phyloP scores from a whole-genome alignment of 2,329 filamentous ascomycete genomes.

The Plectosphaerella sp. region DNA sequence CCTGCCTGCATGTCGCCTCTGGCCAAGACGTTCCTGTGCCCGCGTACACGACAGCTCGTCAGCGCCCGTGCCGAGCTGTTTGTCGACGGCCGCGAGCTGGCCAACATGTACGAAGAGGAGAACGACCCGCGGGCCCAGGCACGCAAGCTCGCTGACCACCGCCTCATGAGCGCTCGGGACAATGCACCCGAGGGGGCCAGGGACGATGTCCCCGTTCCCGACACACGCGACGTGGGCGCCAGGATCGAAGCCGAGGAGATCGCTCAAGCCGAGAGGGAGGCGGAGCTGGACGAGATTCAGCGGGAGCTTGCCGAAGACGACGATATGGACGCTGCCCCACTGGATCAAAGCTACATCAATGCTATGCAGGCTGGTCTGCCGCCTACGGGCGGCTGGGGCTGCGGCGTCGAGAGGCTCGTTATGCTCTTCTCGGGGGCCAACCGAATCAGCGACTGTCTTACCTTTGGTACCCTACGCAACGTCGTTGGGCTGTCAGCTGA shows the following conservation, averaged over 20 bases:
- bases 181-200: background rate
- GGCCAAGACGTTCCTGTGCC: constrained; percentile 77
- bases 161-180: constrained; percentile 25
- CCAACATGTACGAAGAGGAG: constrained; percentile 98
- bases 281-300: constrained; percentile 20
- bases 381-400: constrained; percentile 96
- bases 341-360: constrained; percentile 78
- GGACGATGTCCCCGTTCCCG: background rate
- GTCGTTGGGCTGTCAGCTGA: constrained; percentile 48
- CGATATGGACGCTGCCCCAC: constrained; percentile 39
- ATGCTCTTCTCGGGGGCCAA: constrained; percentile 83
- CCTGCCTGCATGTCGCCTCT: constrained; percentile 89
- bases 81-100: constrained; percentile 72
- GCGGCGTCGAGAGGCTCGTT: constrained; percentile 82
- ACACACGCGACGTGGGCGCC: constrained; percentile 13
- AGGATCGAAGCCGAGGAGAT: constrained; percentile 5
- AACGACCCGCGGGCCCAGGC: constrained; percentile 87
- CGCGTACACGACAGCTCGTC: constrained; percentile 63
- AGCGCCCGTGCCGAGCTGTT: constrained; percentile 85
- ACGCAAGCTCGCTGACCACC: constrained; percentile 67
- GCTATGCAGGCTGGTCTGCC: constrained; percentile 85
- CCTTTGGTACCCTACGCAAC: constrained; percentile 80
- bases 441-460: constrained; percentile 80
- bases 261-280: background rate
- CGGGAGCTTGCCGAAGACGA: constrained; percentile 40